Base-by-base conservation (phyloP, 768 basidiomycete genomes). In the Holtermannia corniformis region DNA sequence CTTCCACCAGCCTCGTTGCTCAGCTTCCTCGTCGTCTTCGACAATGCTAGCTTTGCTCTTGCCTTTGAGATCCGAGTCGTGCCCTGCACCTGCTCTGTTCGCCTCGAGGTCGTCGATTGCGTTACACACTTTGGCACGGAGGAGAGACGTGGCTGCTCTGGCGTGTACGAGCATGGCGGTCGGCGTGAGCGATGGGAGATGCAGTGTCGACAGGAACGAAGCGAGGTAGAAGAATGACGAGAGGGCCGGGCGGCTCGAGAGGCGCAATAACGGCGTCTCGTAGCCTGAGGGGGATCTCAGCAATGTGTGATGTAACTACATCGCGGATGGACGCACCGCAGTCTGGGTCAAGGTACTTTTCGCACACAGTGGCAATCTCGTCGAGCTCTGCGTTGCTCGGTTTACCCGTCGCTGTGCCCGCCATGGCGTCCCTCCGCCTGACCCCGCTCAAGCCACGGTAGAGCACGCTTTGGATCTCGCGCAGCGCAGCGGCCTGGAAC, bases 251-350 rank as follows among this genome's bases (percentile, higher is more conserved):
- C 52, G 41, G 41, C 40, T 51, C 20, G 54, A 49, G 2, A 53
- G 41, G 21, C 49, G 47, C 16, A 58, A 21, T 0, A 58, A 32
- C 1, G 57, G 57, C 14, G 52, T 50, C 47, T 58, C 57, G 50
- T 58, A 58, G 14, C 51, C 57, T 41, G 16, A n/a, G n/a, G n/a
- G n/a, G n/a, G n/a, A n/a, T n/a, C n/a, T n/a, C n/a, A n/a, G n/a
- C n/a, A n/a, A n/a, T 19, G 20, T 28, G 7, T 22, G 23, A 47
- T 13, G 27, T 22, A 12, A 26, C 27, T 13, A 26, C 4, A 47
- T 10, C 14, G 46, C 22, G n/a, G 2, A 37, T 3, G 21, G 19
- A 56, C 56, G 27, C 25, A 57, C 56, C 32, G 45, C 56, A 57
- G 43, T 57, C 52, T 16, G 25, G 22, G 23, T 57, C 56, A 10